phyloP scores from a whole-genome alignment of 176 grass and related monocot genomes.

The Melocanna baccifera region DNA sequence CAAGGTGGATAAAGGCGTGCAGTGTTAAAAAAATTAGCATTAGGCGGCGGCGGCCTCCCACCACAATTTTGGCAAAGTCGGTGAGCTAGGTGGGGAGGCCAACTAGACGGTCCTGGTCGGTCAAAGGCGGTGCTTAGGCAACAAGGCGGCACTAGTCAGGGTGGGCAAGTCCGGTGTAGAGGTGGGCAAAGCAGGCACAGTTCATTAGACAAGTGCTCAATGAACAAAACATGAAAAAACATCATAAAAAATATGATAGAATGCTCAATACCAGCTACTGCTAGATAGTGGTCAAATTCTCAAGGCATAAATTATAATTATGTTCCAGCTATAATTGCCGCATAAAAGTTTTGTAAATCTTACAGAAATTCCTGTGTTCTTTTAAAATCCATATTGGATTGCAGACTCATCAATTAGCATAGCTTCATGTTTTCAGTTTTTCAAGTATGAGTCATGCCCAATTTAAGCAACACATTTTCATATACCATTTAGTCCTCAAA shows the following conservation, averaged over 20 bases:
- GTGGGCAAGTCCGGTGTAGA: no score
- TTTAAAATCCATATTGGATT: slow-evolving; percentile 3
- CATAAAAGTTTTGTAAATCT: background rate
- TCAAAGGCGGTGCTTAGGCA: no score
- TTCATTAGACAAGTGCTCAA: slow-evolving; percentile 9
- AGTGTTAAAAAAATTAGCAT: no score
- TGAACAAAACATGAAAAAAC: slow-evolving; percentile 33
- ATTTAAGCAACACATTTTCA: background rate
- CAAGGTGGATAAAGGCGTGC: no score
- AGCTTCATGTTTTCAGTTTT: slow-evolving; percentile 1
- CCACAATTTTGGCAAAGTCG: no score
- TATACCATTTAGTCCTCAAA: background rate
- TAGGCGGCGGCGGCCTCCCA: no score
- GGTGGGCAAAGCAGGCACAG: no score
- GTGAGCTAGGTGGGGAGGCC: no score
- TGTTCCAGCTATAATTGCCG: background rate
- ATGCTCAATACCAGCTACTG: background rate
- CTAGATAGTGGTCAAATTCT: background rate
- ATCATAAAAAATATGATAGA: slow-evolving; percentile 4
- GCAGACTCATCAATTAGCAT: slow-evolving; percentile 16
- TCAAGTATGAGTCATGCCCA: background rate
- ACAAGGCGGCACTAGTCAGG: no score
- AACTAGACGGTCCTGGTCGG: no score
- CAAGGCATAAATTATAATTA: background rate
- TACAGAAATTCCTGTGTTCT: background rate